Evolutionary conservation across 2,329 filamentous ascomycete genomes (phyloP).

Genomic region (Trichoderma koningii): DNA sequence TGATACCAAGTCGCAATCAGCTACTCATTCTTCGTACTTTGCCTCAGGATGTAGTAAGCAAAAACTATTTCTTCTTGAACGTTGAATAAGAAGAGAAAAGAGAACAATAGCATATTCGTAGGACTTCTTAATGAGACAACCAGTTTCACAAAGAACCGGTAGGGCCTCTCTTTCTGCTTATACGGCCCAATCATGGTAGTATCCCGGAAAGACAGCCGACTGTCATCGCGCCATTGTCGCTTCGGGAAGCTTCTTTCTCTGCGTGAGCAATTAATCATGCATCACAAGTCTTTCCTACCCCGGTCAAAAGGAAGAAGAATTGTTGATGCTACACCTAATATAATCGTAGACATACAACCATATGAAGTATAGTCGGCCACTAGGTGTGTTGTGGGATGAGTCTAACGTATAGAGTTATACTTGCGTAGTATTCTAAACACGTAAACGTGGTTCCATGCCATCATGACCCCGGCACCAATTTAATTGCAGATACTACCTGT

Average conservation of each 20-base stretch:
- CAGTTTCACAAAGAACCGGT: neutral
- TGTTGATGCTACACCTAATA: neutral
- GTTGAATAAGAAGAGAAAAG: neutral
- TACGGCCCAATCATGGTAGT: neutral
- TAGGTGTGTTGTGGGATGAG: neutral
- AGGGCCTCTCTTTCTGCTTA: neutral
- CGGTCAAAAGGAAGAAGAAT: neutral
- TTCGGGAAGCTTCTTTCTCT: neutral
- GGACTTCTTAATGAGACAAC: no score
- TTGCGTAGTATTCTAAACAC: neutral
- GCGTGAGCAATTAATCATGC: neutral
- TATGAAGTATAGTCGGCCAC: neutral
- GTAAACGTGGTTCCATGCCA: neutral
- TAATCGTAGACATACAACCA: neutral
- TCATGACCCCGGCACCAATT: neutral
- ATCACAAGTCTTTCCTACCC: no score
- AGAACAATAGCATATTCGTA: neutral
- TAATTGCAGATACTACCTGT: constrained; percentile 8
- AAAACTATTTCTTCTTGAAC: neutral
- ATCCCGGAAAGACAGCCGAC: neutral
- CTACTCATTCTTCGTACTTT: neutral
- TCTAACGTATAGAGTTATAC: neutral
- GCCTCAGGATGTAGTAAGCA: neutral
- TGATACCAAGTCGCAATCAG: neutral
- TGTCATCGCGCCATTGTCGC: neutral